Base-by-base conservation (phyloP, 139 green algal genomes). In the Chlamydomonas applanata region DNA sequence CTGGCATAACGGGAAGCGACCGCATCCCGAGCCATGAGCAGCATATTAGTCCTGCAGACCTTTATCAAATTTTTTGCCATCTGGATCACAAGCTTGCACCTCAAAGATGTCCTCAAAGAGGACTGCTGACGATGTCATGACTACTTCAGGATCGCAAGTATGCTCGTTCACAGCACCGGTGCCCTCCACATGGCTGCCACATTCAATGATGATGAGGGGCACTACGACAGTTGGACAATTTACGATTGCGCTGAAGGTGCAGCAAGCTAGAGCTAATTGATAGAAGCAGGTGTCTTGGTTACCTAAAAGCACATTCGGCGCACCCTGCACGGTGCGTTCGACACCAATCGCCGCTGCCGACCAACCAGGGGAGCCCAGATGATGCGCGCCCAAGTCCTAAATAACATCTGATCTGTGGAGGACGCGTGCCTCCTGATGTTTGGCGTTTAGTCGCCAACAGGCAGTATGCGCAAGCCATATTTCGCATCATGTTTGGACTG, bases 11-110 rank as follows among this genome's bases (percentile, higher is more conserved):
- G 7, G 40, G 40, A 49, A 49, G 40, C 40, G 40, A 49, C 7
- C 40, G 11, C 40, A 30, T 34, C 9, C 9, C 25, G 7, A 13
- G 16, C 56, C 16, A 63, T 13, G 9, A 63, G 7, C 7, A 63
- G n/a, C 56, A 27, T 30, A 63, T 13, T 25, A 63, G 7, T 25
- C 16, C 24, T 63, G 73, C 83, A n/a, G 57, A 98, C 93, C 94
- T 87, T 91, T 95, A 78, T 99, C 95, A 70, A 99, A 99, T 66
- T 97, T 97, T 82, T 97, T 98, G 62, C 92, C 93, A 62, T 97
- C 94, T 1, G 91, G 90, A 71, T 99, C 94, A n/a, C 86, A 88
- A 13, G 91, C 87, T 19, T 87, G 46, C 0, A 98, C 83, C 69
- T 97, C 91, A 73, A 99, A 99, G 20, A 96, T 93, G 67, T 99